Percentiles rank a stretch among this genome's conserved stretches.
Evolutionary conservation across 805 yeast species (phyloP).

Genomic region (Tetrapisispora pingtungensis): DNA sequence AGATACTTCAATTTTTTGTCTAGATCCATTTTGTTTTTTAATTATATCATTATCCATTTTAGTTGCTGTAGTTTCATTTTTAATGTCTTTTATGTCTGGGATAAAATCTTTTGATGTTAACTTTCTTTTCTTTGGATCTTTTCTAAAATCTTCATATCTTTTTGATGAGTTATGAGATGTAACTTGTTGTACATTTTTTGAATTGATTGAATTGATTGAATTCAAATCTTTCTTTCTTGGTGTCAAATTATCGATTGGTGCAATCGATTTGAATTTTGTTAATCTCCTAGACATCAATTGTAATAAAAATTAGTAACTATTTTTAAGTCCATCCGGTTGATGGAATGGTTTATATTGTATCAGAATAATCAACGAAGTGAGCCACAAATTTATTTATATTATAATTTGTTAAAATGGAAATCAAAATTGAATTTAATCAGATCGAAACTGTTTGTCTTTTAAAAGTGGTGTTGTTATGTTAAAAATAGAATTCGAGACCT

Average conservation of each 20-base stretch:
- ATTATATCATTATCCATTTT: neutral
- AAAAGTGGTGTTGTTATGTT: too few relatives aligned
- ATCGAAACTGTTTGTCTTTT: too few relatives aligned
- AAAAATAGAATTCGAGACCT: too few relatives aligned
- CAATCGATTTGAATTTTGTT: neutral
- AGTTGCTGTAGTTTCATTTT: neutral
- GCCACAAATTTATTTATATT: too few relatives aligned
- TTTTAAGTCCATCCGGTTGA: too few relatives aligned
- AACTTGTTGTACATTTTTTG: too few relatives aligned
- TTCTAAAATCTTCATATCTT: constrained; percentile 13
- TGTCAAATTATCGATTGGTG: constrained; percentile 3
- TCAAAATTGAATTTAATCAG: too few relatives aligned
- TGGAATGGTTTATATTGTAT: too few relatives aligned
- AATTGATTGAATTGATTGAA: too few relatives aligned
- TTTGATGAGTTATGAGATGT: neutral
- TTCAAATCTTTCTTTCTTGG: neutral
- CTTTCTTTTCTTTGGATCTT: constrained; percentile 12
- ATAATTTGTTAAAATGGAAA: too few relatives aligned
- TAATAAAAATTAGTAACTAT: neutral
- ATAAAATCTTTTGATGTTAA: constrained; percentile 9
- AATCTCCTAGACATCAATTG: constrained; percentile 2
- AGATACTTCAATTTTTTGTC: constrained; percentile 1
- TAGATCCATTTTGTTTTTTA: neutral
- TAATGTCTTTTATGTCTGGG: constrained; percentile 1
- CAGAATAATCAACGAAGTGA: too few relatives aligned